Base-by-base conservation (phyloP, 2,329 filamentous ascomycete species). In the Laburnicola sp. region DNA sequence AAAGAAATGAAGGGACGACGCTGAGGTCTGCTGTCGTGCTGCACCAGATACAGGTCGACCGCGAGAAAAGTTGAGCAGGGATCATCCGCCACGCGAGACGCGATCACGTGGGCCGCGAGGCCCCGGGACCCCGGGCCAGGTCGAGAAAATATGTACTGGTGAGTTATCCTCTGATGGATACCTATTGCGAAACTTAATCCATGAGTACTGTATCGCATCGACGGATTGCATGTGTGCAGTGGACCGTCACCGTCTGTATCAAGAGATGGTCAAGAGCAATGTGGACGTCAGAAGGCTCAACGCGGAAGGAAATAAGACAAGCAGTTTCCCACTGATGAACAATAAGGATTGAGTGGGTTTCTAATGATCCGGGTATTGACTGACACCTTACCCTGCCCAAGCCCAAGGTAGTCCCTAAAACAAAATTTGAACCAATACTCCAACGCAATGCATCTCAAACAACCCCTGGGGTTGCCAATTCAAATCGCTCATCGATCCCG, bases 1-100 rank as follows among this genome's bases (percentile, higher is more conserved):
- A 54, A 64, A 56, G 36, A 62, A 64, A 63, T 48, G 57, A 66
- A 58, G 37, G 63, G 51, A 67, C 64, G 63, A 62, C 62, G 48
- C 58, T 41, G 59, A 38, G 49, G 60, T 64, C 65, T 60, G 60
- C 54, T 58, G 57, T 51, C 50, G 58, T 59, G 48, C 48, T 22
- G 52, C 16, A 16, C 16, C 16, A 16, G 16, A 36, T 45, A 51
- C 30, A 35, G 34, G 36, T 40, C 55, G 51, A 46, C 46, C 44
- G 39, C 50, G 47, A 60, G 66, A 67, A 68, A 66, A 64, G 58
- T 67, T 67, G 51, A 40, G 36, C 52, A 48, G 56, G 59, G 51
- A 51, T 51, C 39, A 44, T 60, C 60, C 46, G 51, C 64, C 62
- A 68, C 57, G 61, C 61, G 62, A 27, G 21, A 6, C 11, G 23